Conservation (phyloP, 73 alveolate genomes). For the Paramecium octaurelia region DNA sequence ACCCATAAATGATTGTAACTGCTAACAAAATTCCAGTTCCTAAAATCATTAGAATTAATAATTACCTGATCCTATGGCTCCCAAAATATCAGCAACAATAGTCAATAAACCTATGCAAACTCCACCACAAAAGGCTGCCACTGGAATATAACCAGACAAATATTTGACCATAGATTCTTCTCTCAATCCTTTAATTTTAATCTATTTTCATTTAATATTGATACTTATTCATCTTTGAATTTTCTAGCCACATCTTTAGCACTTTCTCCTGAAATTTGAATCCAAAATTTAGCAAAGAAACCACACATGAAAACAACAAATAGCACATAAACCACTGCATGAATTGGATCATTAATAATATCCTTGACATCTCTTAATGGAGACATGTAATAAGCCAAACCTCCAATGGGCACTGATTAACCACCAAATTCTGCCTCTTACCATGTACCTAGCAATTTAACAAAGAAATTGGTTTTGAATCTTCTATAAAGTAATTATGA, state of each 20-base stretch:
- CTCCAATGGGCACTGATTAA: constrained; percentile 98
- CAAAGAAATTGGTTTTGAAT: constrained; percentile 94
- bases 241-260: constrained; percentile 98
- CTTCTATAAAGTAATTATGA: constrained; percentile 96
- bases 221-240: constrained; percentile 94
- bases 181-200: constrained; percentile 59
- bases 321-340: constrained; percentile 95
- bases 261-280: constrained; percentile 96
- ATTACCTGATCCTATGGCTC: constrained; percentile 95
- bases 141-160: constrained; percentile 96
- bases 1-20: constrained; percentile 97
- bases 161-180: constrained; percentile 78
- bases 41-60: neutral
- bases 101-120: constrained; percentile 99
- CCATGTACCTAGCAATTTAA: constrained; percentile 98
- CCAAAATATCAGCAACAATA: constrained; percentile 98
- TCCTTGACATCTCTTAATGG: constrained; percentile 86
- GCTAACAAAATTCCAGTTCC: constrained; percentile 99
- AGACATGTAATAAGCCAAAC: constrained; percentile 97
- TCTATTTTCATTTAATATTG: neutral
- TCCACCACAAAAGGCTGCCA: constrained; percentile 99
- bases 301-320: constrained; percentile 98
- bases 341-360: constrained; percentile 89
- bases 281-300: constrained; percentile 98
- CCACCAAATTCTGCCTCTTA: constrained; percentile 82